These are phyloP conservation scores for Heliamphora pulchella DNA, from an alignment of 179 eudicot genomes.

Conservation along the genomic window DNA sequence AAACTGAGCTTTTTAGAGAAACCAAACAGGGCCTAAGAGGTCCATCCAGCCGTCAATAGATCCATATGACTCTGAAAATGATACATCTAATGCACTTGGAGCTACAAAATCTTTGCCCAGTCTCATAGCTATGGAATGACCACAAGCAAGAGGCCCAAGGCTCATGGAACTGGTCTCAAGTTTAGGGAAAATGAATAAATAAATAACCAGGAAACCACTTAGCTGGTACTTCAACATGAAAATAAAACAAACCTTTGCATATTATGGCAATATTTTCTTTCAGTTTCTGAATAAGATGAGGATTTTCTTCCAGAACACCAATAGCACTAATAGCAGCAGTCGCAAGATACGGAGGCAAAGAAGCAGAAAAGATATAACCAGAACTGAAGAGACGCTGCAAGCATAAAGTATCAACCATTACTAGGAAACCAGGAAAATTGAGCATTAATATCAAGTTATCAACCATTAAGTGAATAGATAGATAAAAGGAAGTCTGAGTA, in stretches of 20 bases:
- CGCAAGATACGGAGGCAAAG: conserved; percentile 92
- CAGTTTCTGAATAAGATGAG: conserved; percentile 47
- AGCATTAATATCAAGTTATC: background rate
- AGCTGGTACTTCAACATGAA: background rate
- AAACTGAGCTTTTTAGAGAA: too few species aligned
- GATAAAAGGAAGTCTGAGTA: background rate
- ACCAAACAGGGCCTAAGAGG: too few species aligned
- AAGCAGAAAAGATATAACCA: conserved; percentile 96
- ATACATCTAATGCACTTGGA: too few species aligned
- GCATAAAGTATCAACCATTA: background rate
- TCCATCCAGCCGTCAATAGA: too few species aligned
- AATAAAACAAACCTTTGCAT: conserved; percentile 53
- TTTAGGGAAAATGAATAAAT: background rate
- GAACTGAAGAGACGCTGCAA: conserved; percentile 94
- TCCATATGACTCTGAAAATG: too few species aligned
- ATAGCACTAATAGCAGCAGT: conserved; percentile 91
- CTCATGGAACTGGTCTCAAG: background rate
- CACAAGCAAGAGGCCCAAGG: background rate
- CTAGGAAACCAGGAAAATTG: background rate
- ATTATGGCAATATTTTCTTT: conserved; percentile 55
- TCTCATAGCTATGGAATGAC: too few species aligned
- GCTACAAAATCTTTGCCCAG: too few species aligned
- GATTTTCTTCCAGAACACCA: conserved; percentile 74
- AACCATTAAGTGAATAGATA: too few species aligned
- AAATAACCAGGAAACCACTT: background rate